phyloP scores from a whole-genome alignment of 106 monocot genomes.

The Amphibolis antarctica region DNA sequence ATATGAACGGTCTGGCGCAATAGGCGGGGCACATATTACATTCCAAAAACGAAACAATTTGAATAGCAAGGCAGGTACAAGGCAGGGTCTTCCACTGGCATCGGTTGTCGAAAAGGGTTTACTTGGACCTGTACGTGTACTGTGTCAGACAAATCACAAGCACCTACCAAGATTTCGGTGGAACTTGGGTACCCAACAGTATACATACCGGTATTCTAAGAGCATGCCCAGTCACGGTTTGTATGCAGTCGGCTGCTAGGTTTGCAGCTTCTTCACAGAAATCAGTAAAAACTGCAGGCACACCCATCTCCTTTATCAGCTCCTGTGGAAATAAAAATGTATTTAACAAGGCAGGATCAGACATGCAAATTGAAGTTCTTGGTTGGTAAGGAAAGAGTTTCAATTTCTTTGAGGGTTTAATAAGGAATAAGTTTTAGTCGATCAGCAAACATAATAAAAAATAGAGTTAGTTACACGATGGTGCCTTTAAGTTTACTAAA shows the following conservation, averaged over 20 bases:
- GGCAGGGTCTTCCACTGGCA: slow-evolving; percentile 49
- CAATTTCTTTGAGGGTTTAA: not conserved
- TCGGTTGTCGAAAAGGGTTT: slow-evolving; percentile 91
- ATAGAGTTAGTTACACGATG: too few relatives aligned
- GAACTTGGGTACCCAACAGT: too few relatives aligned
- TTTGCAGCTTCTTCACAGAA: slow-evolving; percentile 96
- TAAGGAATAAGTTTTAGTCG: not conserved
- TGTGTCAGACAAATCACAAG: not conserved
- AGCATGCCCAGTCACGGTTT: slow-evolving; percentile 25
- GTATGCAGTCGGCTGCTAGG: slow-evolving; percentile 51
- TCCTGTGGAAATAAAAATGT: slow-evolving; percentile 25
- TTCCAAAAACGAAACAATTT: slow-evolving; percentile 89
- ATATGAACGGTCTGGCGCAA: not conserved
- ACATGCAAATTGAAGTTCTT: not conserved
- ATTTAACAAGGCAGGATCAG: not conserved
- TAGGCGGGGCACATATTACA: slow-evolving; percentile 18
- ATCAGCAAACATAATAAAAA: too few relatives aligned
- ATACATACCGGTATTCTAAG: slow-evolving; percentile 39
- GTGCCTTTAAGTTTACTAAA: too few relatives aligned
- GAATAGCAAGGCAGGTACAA: slow-evolving; percentile 89
- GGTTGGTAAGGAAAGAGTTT: not conserved
- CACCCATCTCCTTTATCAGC: slow-evolving; percentile 46
- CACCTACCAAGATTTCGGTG: not conserved
- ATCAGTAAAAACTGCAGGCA: slow-evolving; percentile 78
- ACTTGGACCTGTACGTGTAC: slow-evolving; percentile 56